phyloP scores from a whole-genome alignment of 495 filamentous ascomycete species.

The Ramalina intermedia region DNA sequence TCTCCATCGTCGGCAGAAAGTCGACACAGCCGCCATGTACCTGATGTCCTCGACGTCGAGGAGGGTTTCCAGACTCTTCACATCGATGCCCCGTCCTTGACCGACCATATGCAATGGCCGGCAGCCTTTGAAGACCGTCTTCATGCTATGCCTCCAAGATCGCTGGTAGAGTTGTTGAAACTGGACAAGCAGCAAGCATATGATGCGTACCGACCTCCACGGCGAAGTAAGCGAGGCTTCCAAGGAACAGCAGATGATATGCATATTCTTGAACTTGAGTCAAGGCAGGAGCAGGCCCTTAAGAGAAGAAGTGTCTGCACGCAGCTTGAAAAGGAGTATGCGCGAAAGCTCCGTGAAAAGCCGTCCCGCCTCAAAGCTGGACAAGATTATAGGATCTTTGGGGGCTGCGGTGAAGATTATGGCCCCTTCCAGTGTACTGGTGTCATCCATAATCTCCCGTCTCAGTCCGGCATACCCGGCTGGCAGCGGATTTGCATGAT shows the following conservation, averaged over 20 bases:
- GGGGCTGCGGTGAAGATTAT: constrained; percentile 7
- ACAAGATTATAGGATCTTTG: constrained; percentile 8
- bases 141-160: constrained; percentile 4
- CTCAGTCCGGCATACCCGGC: constrained; percentile 21
- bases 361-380: constrained; percentile 1
- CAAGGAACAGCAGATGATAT: not conserved
- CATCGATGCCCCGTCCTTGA: constrained; percentile 2
- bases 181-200: not conserved
- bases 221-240: not conserved
- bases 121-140: constrained; percentile 9
- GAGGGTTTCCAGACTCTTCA: constrained; percentile 14
- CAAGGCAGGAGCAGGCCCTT: not conserved
- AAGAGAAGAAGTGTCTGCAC: too few species aligned
- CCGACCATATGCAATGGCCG: constrained; percentile 3
- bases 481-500: constrained; percentile 32
- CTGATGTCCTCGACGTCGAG: constrained; percentile 6
- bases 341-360: not conserved
- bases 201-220: not conserved
- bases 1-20: not conserved
- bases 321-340: too few species aligned
- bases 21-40: not conserved
- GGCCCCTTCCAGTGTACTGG: constrained; percentile 10
- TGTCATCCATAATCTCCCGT: constrained; percentile 10
- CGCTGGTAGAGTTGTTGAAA: not conserved
- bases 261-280: not conserved